Evolutionary conservation across 2,329 filamentous ascomycete genomes (phyloP).

Genomic region (Rhytidhysteron rufulum): DNA sequence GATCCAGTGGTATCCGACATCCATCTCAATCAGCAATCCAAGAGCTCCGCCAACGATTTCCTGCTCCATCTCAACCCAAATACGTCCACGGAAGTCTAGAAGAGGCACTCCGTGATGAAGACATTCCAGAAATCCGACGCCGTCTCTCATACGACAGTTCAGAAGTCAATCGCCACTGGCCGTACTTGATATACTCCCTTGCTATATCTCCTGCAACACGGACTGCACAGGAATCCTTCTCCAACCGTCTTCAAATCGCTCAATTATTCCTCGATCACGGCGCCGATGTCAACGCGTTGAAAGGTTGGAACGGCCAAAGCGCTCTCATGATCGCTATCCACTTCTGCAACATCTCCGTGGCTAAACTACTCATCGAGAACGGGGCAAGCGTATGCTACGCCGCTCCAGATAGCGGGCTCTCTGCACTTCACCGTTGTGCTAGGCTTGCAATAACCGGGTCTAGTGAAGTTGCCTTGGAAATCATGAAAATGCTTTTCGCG

Average conservation of each 20-base stretch:
- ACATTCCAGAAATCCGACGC: slow-evolving; percentile 12
- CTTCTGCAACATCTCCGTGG: slow-evolving; percentile 15
- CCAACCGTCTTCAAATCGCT: slow-evolving; percentile 13
- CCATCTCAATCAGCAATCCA: slow-evolving; percentile 3
- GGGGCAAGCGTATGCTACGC: slow-evolving; percentile 12
- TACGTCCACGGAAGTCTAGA: slow-evolving; percentile 11
- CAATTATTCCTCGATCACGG: slow-evolving; percentile 14
- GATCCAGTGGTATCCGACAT: slow-evolving; percentile 6
- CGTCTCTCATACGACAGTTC: slow-evolving; percentile 14
- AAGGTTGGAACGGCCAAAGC: slow-evolving; percentile 17
- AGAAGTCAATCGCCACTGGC: slow-evolving; percentile 15
- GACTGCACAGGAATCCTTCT: slow-evolving; percentile 1
- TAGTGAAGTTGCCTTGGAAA: slow-evolving; percentile 9
- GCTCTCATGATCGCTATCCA: slow-evolving; percentile 17
- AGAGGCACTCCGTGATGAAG: slow-evolving; percentile 10
- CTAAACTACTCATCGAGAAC: slow-evolving; percentile 14
- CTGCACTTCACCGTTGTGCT: slow-evolving; percentile 14
- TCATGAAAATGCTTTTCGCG: slow-evolving; percentile 12
- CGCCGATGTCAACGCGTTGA: slow-evolving; percentile 14
- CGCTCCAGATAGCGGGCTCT: slow-evolving; percentile 9
- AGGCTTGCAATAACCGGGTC: slow-evolving; percentile 11
- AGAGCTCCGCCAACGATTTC: slow-evolving; percentile 9
- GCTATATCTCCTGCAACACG: slow-evolving; percentile 9
- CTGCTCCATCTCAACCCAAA: slow-evolving; percentile 12
- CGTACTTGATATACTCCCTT: slow-evolving; percentile 15